These are phyloP conservation scores for Phytophthora multivora DNA, from an alignment of 352 stramenopile genomes.

Conservation along the genomic window DNA sequence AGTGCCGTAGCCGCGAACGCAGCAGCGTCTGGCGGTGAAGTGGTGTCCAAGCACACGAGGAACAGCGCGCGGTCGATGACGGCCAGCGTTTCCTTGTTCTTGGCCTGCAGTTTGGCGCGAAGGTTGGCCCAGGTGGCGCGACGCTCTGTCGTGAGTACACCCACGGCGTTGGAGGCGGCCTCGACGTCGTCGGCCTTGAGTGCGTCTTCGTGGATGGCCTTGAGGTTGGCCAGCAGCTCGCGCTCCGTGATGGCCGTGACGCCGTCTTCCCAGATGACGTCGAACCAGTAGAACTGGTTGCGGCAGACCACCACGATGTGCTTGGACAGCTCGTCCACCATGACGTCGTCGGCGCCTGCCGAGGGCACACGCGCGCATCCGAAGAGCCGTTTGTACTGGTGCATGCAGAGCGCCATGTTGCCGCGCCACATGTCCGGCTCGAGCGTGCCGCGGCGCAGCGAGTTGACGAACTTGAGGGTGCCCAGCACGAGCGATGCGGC, in stretches of 20 bases:
- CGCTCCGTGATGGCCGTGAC: constrained; percentile 90
- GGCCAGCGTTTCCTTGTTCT: constrained; percentile 82
- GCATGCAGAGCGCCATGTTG: constrained; percentile 94
- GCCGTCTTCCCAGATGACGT: constrained; percentile 88
- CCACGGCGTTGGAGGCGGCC: constrained; percentile 70
- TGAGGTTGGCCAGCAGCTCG: constrained; percentile 92
- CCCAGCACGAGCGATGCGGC: constrained; percentile 91
- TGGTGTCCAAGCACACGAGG: constrained; percentile 95
- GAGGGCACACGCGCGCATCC: constrained; percentile 87
- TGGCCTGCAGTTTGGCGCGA: constrained; percentile 74
- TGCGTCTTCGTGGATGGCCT: constrained; percentile 89
- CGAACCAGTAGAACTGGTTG: constrained; percentile 97
- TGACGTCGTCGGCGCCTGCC: constrained; percentile 68
- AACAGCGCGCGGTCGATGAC: constrained; percentile 94
- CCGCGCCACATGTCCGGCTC: constrained; percentile 91
- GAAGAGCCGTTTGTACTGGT: constrained; percentile 95
- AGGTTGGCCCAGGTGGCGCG: constrained; percentile 91
- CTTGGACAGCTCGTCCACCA: constrained; percentile 82
- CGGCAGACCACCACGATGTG: constrained; percentile 94
- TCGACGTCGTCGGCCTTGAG: constrained; percentile 62
- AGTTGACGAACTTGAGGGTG: constrained; percentile 92
- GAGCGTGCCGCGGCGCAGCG: constrained; percentile 90
- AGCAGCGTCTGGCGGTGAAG: constrained; percentile 72
- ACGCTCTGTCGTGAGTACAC: constrained; percentile 93
- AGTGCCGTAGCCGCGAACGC: constrained; percentile 87